Evolutionary conservation across 495 filamentous ascomycete genomes (phyloP).

Genomic region (Lasiosphaeris hirsuta): DNA sequence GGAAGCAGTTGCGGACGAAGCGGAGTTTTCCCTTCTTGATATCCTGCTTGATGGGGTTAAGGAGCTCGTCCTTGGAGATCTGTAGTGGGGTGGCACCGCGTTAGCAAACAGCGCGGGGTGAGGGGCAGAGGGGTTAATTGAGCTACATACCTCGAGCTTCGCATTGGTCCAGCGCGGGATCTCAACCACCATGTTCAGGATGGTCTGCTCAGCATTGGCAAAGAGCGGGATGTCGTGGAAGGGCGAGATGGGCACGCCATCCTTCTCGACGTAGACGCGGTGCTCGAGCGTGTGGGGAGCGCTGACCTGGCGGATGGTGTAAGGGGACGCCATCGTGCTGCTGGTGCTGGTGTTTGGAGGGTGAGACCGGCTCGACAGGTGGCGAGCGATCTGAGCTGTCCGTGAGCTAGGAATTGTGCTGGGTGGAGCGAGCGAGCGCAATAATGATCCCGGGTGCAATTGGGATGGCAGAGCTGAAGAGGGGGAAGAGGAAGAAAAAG

Average conservation of each 20-base stretch:
- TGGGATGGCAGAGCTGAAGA: conserved; percentile 25
- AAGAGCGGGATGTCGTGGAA: conserved; percentile 99
- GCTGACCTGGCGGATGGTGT: conserved; percentile 78
- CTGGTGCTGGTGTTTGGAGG: conserved; percentile 17
- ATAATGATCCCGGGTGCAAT: conserved; percentile 28
- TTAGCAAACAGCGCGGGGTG: conserved; percentile 12
- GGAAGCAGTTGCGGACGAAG: conserved; percentile 99
- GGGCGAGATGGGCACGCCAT: conserved; percentile 87
- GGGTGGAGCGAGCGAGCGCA: conserved; percentile 20
- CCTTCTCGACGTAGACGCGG: conserved; percentile 95
- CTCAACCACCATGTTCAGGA: conserved; percentile 99
- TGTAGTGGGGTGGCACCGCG: conserved; percentile 28
- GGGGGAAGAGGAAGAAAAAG: conserved; percentile 24
- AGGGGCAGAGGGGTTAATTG: background rate
- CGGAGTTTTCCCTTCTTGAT: conserved; percentile 90
- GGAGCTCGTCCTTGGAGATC: conserved; percentile 96
- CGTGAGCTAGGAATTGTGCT: conserved; percentile 42
- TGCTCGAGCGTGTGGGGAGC: conserved; percentile 92
- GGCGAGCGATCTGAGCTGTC: conserved; percentile 54
- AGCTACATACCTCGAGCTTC: conserved; percentile 82
- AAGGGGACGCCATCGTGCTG: conserved; percentile 54
- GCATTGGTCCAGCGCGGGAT: conserved; percentile 99
- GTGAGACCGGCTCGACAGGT: conserved; percentile 44
- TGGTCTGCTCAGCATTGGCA: conserved; percentile 86
- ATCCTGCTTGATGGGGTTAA: conserved; percentile 96